Percentiles rank a stretch among this genome's conserved stretches.
These are phyloP conservation scores for Auricularia heimuer DNA, from an alignment of 768 basidiomycete genomes.

Conservation along the genomic window DNA sequence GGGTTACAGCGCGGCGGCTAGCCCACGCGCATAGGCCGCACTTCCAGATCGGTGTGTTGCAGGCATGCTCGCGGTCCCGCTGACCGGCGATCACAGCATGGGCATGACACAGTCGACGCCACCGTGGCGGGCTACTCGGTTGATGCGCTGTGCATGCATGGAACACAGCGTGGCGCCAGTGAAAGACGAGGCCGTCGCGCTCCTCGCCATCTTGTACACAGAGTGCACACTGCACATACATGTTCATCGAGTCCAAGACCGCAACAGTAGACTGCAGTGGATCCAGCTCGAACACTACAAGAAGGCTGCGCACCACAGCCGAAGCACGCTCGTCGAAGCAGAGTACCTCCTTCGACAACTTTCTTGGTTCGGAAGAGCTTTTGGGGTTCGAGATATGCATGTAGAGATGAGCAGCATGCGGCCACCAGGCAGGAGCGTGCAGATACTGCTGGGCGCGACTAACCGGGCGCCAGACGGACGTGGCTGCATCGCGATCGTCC, in stretches of 20 bases:
- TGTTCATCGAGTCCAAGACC: not conserved
- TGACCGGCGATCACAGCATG: not conserved
- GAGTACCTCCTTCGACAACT: not conserved
- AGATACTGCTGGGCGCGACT: not conserved
- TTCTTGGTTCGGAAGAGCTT: not conserved
- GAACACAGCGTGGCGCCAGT: not conserved
- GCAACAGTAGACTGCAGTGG: not conserved
- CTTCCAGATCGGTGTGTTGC: not conserved
- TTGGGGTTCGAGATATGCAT: not conserved
- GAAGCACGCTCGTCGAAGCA: not conserved
- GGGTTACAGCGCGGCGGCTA: not conserved
- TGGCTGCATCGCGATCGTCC: not conserved
- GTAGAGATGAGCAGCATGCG: not conserved
- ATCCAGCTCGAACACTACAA: not conserved
- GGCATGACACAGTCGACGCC: not conserved
- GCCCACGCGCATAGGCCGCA: not conserved
- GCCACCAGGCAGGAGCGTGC: not conserved
- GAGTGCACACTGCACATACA: not conserved
- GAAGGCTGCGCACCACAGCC: not conserved
- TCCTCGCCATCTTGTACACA: not conserved
- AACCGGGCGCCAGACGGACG: not conserved
- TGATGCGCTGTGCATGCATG: not conserved
- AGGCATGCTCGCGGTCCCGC: not conserved
- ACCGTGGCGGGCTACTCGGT: not conserved
- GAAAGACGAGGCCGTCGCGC: not conserved